These are phyloP conservation scores for Bimuria novae-zelandiae DNA, from an alignment of 2,329 filamentous ascomycete species.

Conservation along the genomic window DNA sequence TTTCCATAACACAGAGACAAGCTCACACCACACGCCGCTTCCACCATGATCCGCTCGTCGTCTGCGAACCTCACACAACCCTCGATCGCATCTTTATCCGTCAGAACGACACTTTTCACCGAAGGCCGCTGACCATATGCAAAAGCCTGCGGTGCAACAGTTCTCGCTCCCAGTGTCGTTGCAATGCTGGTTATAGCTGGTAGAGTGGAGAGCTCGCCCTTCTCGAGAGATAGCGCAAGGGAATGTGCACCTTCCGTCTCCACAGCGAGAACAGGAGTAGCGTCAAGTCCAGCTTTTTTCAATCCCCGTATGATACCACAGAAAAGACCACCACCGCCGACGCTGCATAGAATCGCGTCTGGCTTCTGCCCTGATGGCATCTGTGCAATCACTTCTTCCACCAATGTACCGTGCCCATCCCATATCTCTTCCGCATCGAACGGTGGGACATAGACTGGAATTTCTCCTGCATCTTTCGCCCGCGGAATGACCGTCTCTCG, in stretches of 20 bases:
- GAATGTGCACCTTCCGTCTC: conserved; percentile 76
- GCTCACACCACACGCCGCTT: conserved; percentile 80
- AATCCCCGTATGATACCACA: conserved; percentile 73
- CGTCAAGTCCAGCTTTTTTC: conserved; percentile 43
- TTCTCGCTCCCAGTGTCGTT: conserved; percentile 69
- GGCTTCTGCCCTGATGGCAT: conserved; percentile 49
- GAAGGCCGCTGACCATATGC: conserved; percentile 57
- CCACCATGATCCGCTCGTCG: conserved; percentile 78
- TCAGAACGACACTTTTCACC: conserved; percentile 65
- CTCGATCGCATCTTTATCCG: conserved; percentile 75
- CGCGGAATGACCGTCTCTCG: conserved; percentile 57
- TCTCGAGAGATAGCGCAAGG: conserved; percentile 64
- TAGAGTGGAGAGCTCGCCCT: conserved; percentile 62
- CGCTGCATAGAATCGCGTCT: conserved; percentile 73
- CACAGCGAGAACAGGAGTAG: conserved; percentile 64
- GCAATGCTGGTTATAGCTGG: conserved; percentile 74
- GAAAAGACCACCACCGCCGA: conserved; percentile 77
- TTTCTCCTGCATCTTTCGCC: conserved; percentile 17
- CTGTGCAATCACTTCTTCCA: conserved; percentile 53
- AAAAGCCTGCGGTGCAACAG: conserved; percentile 69
- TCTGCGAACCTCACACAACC: conserved; percentile 76
- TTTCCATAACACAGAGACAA: conserved; percentile 69
- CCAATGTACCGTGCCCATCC: conserved; percentile 64
- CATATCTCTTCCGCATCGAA: conserved; percentile 69
- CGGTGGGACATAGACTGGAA: conserved; percentile 64